These are phyloP conservation scores for Nemania diffusa DNA, from an alignment of 2,329 filamentous ascomycete genomes.

Conservation along the genomic window DNA sequence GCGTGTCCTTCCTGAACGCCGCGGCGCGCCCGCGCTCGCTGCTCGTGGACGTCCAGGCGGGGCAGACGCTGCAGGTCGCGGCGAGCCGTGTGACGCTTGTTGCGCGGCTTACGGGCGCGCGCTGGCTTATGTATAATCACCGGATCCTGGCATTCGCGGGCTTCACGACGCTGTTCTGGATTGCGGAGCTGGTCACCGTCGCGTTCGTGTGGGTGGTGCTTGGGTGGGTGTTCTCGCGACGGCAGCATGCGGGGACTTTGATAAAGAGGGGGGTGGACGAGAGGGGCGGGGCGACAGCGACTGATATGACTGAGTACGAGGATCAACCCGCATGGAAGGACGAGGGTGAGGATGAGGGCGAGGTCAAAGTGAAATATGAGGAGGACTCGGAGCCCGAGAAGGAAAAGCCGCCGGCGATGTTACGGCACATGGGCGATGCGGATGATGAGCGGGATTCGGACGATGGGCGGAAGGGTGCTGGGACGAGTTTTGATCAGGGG, in stretches of 20 bases:
- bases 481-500: constrained; percentile 38
- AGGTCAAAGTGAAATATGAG: constrained; percentile 41
- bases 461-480: constrained; percentile 36
- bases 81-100: constrained; percentile 72
- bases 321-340: constrained; percentile 21
- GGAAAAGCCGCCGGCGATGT: constrained; percentile 33
- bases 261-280: neutral
- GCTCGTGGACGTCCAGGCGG: constrained; percentile 74
- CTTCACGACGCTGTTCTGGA: constrained; percentile 80
- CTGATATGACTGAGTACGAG: neutral
- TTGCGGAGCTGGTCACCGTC: constrained; percentile 75
- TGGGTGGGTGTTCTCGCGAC: constrained; percentile 49
- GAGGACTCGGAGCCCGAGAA: constrained; percentile 24
- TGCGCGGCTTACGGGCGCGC: constrained; percentile 79
- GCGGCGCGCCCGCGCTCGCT: constrained; percentile 58
- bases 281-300: neutral
- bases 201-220: constrained; percentile 71
- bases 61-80: constrained; percentile 80
- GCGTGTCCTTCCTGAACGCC: constrained; percentile 68
- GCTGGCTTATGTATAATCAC: constrained; percentile 89
- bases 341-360: constrained; percentile 37
- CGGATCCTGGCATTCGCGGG: constrained; percentile 74
- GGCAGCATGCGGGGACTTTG: neutral
- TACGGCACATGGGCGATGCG: constrained; percentile 35
- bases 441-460: constrained; percentile 47